Evolutionary conservation across 2,329 filamentous ascomycete species (phyloP).

Genomic region (Ceratocystis destructans): DNA sequence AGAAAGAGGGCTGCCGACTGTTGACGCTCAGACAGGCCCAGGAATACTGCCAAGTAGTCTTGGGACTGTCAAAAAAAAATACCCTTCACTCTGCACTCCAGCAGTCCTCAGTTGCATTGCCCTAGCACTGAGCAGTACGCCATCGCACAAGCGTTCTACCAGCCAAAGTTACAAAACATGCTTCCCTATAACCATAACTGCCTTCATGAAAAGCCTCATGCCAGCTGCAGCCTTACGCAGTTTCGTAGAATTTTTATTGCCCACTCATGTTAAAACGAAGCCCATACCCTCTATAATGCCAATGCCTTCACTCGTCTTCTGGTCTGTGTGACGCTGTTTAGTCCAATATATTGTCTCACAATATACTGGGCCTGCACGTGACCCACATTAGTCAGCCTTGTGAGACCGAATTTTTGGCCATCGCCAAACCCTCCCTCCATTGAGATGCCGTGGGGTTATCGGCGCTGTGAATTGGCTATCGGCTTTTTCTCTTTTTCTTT

Average conservation of each 20-base stretch:
- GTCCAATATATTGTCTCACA: neutral
- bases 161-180: too few relatives aligned
- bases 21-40: neutral
- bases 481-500: neutral
- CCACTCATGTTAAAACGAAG: too few relatives aligned
- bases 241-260: too few relatives aligned
- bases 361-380: neutral
- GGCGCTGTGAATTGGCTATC: neutral
- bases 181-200: too few relatives aligned
- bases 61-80: too few relatives aligned
- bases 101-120: too few relatives aligned
- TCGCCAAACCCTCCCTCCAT: neutral
- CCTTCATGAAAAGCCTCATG: too few relatives aligned
- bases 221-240: too few relatives aligned
- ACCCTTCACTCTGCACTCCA: too few relatives aligned
- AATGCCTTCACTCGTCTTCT: neutral
- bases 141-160: too few relatives aligned
- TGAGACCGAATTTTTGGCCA: conserved; percentile 5
- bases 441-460: neutral
- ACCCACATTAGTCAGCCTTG: neutral
- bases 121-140: too few relatives aligned
- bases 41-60: neutral
- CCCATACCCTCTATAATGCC: too few relatives aligned
- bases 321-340: neutral
- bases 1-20: neutral